Conservation (phyloP, 2,329 filamentous ascomycete species). For the Cladosporium sp. region DNA sequence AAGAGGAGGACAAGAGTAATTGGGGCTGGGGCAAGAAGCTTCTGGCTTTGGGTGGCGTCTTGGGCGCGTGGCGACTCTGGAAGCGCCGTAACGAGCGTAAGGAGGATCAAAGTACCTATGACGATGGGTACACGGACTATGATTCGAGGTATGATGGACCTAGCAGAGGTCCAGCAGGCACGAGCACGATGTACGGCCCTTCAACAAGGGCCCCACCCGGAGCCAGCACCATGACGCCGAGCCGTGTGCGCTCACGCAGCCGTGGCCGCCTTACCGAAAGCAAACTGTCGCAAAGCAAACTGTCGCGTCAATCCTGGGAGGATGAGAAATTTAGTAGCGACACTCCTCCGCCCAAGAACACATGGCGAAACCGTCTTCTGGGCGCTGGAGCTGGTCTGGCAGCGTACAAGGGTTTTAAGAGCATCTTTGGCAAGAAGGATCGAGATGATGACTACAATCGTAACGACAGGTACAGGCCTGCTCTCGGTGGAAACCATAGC, state of each 20-base stretch:
- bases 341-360: slow-evolving; percentile 25
- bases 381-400: slow-evolving; percentile 45
- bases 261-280: slow-evolving; percentile 14
- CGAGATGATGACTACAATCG: slow-evolving; percentile 44
- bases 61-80: slow-evolving; percentile 55
- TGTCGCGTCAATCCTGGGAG: slow-evolving; percentile 30
- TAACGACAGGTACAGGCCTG: slow-evolving; percentile 44
- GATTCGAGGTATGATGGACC: slow-evolving; percentile 11
- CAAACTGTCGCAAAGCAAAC: too few species aligned
- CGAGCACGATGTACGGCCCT: slow-evolving; percentile 11
- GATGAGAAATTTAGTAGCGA: slow-evolving; percentile 40
- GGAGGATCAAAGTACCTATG: slow-evolving; percentile 5
- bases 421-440: slow-evolving; percentile 54
- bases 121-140: slow-evolving; percentile 11
- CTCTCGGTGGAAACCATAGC: slow-evolving; percentile 44
- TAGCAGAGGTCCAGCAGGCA: slow-evolving; percentile 6
- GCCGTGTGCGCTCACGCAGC: slow-evolving; percentile 13
- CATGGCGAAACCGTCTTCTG: slow-evolving; percentile 44
- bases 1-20: slow-evolving; percentile 20
- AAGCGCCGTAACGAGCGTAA: slow-evolving; percentile 35
- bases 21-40: slow-evolving; percentile 40
- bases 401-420: slow-evolving; percentile 32
- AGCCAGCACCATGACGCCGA: slow-evolving; percentile 10
- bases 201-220: slow-evolving; percentile 14
- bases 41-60: slow-evolving; percentile 51